A percentile compares a stretch with the other conserved stretches of the same genome.
Evolutionary conservation across 2,329 filamentous ascomycete species (phyloP).

Genomic region (Calcarisporium arbuscula): DNA sequence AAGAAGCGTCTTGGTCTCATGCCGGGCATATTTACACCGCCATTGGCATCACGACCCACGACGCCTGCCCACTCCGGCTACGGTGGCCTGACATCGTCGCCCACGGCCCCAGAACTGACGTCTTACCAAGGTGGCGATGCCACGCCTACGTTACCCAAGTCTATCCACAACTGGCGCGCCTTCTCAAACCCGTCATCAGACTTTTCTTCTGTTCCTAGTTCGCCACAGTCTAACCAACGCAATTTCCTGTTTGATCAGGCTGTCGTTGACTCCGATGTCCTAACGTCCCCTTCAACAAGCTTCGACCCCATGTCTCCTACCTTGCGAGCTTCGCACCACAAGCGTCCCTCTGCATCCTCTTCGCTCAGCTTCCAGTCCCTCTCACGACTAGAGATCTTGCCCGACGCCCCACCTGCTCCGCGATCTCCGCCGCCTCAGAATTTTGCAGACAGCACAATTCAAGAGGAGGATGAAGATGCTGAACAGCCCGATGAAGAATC

Average conservation of each 20-base stretch:
- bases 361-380: slow-evolving; percentile 40
- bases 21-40: slow-evolving; percentile 55
- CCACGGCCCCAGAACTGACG: slow-evolving; percentile 32
- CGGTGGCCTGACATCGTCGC: slow-evolving; percentile 30
- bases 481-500: slow-evolving; percentile 14
- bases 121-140: slow-evolving; percentile 42
- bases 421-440: slow-evolving; percentile 14
- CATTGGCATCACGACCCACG: slow-evolving; percentile 29
- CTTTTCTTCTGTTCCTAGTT: slow-evolving; percentile 70
- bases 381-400: slow-evolving; percentile 26
- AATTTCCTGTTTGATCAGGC: slow-evolving; percentile 76
- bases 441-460: slow-evolving; percentile 24
- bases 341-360: slow-evolving; percentile 51
- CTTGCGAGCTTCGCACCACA: slow-evolving; percentile 46
- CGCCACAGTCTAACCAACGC: slow-evolving; percentile 68
- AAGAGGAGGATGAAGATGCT: slow-evolving; percentile 32
- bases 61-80: slow-evolving; percentile 33
- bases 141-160: slow-evolving; percentile 39
- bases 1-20: slow-evolving; percentile 65
- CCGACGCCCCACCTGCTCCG: slow-evolving; percentile 16
- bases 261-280: slow-evolving; percentile 52
- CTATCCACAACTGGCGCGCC: slow-evolving; percentile 47
- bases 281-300: slow-evolving; percentile 76
- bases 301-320: slow-evolving; percentile 60
- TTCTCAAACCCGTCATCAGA: slow-evolving; percentile 51